Percentiles rank a stretch among this genome's conserved stretches.
Conservation (phyloP, 2,329 filamentous ascomycete species). For the Ramularia endophylla region DNA sequence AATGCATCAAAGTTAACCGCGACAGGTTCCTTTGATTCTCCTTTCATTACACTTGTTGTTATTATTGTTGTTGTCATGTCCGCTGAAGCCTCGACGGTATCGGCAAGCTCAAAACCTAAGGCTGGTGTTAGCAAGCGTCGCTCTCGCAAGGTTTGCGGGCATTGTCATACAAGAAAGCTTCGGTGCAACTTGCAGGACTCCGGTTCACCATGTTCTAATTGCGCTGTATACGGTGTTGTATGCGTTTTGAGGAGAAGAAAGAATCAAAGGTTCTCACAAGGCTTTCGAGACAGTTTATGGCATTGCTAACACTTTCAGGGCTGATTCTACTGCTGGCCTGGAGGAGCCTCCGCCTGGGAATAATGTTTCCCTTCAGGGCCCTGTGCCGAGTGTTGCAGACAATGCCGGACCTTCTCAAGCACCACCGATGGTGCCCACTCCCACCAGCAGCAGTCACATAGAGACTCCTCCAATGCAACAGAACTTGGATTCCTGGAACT, state of each 20-base stretch:
- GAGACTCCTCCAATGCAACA: slow-evolving; percentile 12
- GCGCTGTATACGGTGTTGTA: slow-evolving; percentile 15
- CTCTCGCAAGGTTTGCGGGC: slow-evolving; percentile 16
- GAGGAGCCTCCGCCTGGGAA: slow-evolving; percentile 17
- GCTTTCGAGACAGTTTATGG: background rate
- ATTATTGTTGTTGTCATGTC: too few species aligned
- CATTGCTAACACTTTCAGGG: slow-evolving; percentile 1
- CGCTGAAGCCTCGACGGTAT: too few species aligned
- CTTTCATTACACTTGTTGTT: too few species aligned
- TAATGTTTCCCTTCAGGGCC: too few species aligned
- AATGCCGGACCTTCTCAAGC: background rate
- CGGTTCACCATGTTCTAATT: slow-evolving; percentile 19
- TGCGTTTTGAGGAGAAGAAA: slow-evolving; percentile 17
- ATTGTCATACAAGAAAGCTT: slow-evolving; percentile 19
- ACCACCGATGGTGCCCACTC: slow-evolving; percentile 7
- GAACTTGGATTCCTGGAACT: slow-evolving; percentile 2
- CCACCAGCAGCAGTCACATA: slow-evolving; percentile 15
- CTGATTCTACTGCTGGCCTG: slow-evolving; percentile 9
- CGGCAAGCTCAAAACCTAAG: too few species aligned
- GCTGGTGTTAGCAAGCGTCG: slow-evolving; percentile 7
- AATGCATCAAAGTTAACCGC: too few species aligned
- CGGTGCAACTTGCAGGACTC: slow-evolving; percentile 18
- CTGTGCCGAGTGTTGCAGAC: background rate
- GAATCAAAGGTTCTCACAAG: slow-evolving; percentile 15
- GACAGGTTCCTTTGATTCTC: too few species aligned